Percentiles rank a stretch among this genome's conserved stretches.
Evolutionary conservation across 2,329 filamentous ascomycete species (phyloP).

Genomic region (Penicillium sp.): DNA sequence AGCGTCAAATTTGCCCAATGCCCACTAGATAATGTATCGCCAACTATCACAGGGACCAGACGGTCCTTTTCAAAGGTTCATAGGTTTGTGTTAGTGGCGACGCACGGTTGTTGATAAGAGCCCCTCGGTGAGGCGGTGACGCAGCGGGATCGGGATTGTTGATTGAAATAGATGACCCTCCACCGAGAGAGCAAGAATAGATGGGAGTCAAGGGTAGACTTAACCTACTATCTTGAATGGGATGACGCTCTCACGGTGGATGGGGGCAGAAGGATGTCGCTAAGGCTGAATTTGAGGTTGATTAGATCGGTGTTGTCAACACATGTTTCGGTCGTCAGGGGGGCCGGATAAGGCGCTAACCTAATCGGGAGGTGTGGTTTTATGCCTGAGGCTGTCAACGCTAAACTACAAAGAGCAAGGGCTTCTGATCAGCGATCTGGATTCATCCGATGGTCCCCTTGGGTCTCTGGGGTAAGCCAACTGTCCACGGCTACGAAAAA

Average conservation of each 20-base stretch:
- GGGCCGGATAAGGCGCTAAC: constrained; percentile 14
- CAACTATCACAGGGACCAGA: neutral
- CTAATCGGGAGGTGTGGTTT: neutral
- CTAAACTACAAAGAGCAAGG: constrained; percentile 3
- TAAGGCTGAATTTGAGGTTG: constrained; percentile 15
- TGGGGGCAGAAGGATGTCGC: constrained; percentile 10
- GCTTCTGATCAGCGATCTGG: constrained; percentile 15
- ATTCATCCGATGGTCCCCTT: constrained; percentile 14
- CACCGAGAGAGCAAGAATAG: constrained; percentile 14
- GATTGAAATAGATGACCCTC: constrained; percentile 15
- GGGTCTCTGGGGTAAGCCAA: constrained; percentile 7
- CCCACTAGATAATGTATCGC: neutral
- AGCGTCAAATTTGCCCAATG: neutral
- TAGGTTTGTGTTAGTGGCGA: constrained; percentile 15
- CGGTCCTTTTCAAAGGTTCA: constrained; percentile 11
- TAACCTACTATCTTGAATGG: constrained; percentile 9
- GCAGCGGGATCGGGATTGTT: constrained; percentile 23
- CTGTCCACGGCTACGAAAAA: neutral
- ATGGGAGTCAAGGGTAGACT: constrained; percentile 2
- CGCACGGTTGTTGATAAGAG: constrained; percentile 25
- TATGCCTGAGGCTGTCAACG: neutral
- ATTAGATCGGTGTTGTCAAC: constrained; percentile 22
- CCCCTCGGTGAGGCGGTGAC: constrained; percentile 36
- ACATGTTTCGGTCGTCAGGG: constrained; percentile 25
- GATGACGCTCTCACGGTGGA: constrained; percentile 15